Evolutionary conservation across 1,284 basidiomycete genomes (phyloP).

Genomic region (Tilletia walkeri): DNA sequence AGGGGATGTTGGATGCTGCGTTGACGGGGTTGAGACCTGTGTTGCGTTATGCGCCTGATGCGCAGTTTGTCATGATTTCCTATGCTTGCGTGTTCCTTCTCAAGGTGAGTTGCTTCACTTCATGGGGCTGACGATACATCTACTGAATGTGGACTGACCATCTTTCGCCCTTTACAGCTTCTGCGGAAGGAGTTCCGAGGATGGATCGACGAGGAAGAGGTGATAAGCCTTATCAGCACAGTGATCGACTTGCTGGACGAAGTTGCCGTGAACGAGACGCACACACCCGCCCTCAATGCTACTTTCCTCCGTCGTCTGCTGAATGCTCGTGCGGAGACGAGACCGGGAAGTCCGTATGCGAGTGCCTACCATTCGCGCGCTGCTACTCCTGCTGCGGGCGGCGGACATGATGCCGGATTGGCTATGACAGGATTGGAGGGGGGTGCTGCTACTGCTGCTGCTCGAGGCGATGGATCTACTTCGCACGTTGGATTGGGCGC

Average conservation of each 20-base stretch:
- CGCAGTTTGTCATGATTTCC: constrained; percentile 83
- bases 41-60: constrained; percentile 82
- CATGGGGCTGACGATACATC: too few relatives aligned
- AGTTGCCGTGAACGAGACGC: constrained; percentile 48
- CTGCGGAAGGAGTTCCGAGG: constrained; percentile 75
- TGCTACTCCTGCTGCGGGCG: constrained; percentile 17
- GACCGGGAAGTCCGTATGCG: constrained; percentile 34
- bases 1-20: constrained; percentile 44
- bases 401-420: background rate
- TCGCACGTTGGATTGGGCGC: too few relatives aligned
- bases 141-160: constrained; percentile 12
- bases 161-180: constrained; percentile 61
- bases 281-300: constrained; percentile 49
- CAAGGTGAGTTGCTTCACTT: constrained; percentile 29
- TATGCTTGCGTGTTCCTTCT: constrained; percentile 70
- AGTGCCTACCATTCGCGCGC: constrained; percentile 28
- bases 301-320: constrained; percentile 47
- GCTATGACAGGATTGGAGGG: too few relatives aligned
- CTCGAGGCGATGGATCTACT: too few relatives aligned
- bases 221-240: constrained; percentile 71
- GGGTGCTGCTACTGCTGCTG: too few relatives aligned
- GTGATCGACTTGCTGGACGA: constrained; percentile 65
- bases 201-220: constrained; percentile 67
- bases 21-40: constrained; percentile 53
- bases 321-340: constrained; percentile 33